Conservation (phyloP, 140 eudicot species). For the Flaveria floridana region DNA sequence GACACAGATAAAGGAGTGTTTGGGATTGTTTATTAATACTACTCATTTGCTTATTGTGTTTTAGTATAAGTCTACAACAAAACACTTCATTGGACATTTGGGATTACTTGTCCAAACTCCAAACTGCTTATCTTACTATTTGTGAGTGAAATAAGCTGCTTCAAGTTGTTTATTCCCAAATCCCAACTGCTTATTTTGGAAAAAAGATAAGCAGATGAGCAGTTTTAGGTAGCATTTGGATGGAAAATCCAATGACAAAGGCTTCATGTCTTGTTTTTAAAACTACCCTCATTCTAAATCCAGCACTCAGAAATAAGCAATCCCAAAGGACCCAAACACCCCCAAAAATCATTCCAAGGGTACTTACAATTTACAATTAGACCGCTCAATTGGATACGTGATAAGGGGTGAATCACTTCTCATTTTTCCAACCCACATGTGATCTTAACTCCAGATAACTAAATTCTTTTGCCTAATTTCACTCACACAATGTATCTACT, state of each 20-base stretch:
- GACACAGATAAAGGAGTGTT: not conserved
- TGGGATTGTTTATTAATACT: not conserved
- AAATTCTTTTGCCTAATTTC: conserved; percentile 45
- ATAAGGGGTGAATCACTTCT: conserved; percentile 55
- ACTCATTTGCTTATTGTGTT: not conserved
- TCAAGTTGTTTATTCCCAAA: not conserved
- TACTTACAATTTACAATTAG: not conserved
- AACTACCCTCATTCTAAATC: not conserved
- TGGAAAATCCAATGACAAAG: not conserved
- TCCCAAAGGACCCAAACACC: not conserved
- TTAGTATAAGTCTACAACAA: not conserved
- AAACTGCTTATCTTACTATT: not conserved
- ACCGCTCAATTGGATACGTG: conserved; percentile 41
- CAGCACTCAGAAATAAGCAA: not conserved
- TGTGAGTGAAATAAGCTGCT: not conserved
- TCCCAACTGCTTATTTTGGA: not conserved
- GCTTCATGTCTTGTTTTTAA: not conserved
- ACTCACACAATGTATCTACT: conserved; percentile 57
- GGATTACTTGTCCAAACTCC: not conserved
- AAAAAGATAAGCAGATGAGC: not conserved
- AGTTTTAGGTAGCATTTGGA: not conserved
- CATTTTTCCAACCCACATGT: conserved; percentile 64
- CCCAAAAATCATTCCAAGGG: not conserved
- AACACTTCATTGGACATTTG: not conserved
- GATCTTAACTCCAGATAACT: conserved; percentile 57